These are phyloP conservation scores for Oxalis stricta DNA, from an alignment of 441 rosid species.

Conservation along the genomic window DNA sequence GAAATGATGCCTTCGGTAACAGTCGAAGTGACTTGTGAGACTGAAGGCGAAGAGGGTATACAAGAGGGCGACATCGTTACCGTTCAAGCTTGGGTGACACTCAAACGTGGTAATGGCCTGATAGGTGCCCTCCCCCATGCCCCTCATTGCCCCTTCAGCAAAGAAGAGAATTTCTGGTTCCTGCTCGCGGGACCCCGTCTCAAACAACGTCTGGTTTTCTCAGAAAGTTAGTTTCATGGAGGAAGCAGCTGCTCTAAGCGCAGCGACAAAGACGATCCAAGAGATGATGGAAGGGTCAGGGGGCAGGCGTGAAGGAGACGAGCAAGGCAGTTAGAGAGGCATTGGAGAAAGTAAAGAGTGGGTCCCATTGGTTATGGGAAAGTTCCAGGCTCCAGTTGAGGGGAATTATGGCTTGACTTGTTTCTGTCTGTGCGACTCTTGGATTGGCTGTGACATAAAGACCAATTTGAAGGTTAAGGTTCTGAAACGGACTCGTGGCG, in stretches of 20 bases:
- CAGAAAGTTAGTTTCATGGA: constrained; percentile 97
- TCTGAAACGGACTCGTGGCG: constrained; percentile 72
- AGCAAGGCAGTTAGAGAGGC: constrained; percentile 54
- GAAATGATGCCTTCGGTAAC: constrained; percentile 90
- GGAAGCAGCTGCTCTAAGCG: constrained; percentile 61
- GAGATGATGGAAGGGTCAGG: constrained; percentile 92
- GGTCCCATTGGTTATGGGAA: constrained; percentile 85
- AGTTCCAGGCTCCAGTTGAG: constrained; percentile 70
- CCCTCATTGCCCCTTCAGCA: constrained; percentile 81
- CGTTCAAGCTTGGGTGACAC: constrained; percentile 77
- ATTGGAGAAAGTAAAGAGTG: constrained; percentile 62
- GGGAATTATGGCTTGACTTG: constrained; percentile 81
- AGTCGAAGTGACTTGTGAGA: constrained; percentile 73
- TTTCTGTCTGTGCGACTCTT: constrained; percentile 76
- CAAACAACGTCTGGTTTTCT: constrained; percentile 85
- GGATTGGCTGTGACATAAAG: constrained; percentile 85
- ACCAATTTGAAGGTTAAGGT: constrained; percentile 58
- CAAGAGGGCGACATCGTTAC: constrained; percentile 90
- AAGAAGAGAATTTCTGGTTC: constrained; percentile 92
- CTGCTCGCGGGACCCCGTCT: constrained; percentile 64
- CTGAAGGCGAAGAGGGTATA: constrained; percentile 94
- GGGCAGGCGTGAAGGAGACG: constrained; percentile 59
- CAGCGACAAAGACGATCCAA: constrained; percentile 82
- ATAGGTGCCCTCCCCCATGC: constrained; percentile 84
- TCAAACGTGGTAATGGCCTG: constrained; percentile 68